Base-by-base conservation (phyloP, 2,329 filamentous ascomycete genomes). In the Mycogone perniciosa region DNA sequence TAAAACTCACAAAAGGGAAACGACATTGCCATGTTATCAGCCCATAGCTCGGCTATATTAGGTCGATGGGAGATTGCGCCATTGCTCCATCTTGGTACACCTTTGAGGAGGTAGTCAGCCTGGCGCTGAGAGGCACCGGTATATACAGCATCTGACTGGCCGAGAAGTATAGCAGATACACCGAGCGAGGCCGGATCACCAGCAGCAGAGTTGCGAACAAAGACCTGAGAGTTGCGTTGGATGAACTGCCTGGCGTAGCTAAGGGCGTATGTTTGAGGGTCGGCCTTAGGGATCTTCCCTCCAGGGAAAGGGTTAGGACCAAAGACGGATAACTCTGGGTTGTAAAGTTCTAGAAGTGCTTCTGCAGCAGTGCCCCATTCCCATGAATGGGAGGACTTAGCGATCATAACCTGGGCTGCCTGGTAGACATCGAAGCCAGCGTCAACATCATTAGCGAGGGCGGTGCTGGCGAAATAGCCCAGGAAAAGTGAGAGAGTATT, bases 11-110 rank as follows among this genome's bases (percentile, higher is more conserved):
- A 33, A 33, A 55, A 55, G 20, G 53, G 53, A 13, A 55, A 53
- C 5, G 53, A 55, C 53, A 55, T 55, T 44, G 53, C 53, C 53
- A 55, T 51, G 33, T 55, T 55, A 35, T 55, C 53, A n/a, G 51
- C 51, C 53, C 53, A 55, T 8, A 55, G 46, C 51, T 55, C 53
- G 6, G 43, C 47, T 35, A 55, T 39, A 44, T 55, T 47, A 3
- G 47, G 39, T 11, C 53, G 43, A 30, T 55, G 53, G 5, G 53
- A 55, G 11, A 55, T 55, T 4, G 53, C 53, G 3, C 53, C 53
- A 29, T 55, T 55, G 10, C 20, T 27, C 11, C 30, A 55, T 35
- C 37, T 33, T 5, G 53, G 53, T 2, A 35, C 51, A 39, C 46
- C 13, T 7, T 50, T 39, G 26, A 51, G 33, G 4, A 55, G n/a